These are phyloP conservation scores for Dalechampia spathulata DNA, from an alignment of 441 rosid genomes.

Conservation along the genomic window DNA sequence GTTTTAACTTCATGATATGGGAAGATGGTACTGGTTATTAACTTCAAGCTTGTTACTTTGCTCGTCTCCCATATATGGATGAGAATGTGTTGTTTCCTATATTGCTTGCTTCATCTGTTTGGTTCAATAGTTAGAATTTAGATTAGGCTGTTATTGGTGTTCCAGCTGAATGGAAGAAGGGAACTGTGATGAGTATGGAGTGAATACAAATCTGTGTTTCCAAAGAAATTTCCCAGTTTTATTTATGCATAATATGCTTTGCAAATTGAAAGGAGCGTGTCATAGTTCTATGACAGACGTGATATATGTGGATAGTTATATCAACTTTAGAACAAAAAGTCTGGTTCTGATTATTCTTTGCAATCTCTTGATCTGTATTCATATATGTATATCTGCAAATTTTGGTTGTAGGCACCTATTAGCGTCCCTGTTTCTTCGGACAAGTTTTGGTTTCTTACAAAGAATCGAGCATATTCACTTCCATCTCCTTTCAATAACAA, in stretches of 20 bases:
- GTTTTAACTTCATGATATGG: neutral
- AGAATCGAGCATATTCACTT: slow-evolving; percentile 69
- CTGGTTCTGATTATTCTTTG: slow-evolving; percentile 4
- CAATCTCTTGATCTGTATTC: no score
- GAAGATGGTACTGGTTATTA: neutral
- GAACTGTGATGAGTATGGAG: neutral
- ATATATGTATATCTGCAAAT: no score
- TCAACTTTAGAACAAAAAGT: neutral
- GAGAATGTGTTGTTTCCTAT: neutral
- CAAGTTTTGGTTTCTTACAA: slow-evolving; percentile 80
- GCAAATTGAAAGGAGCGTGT: no score
- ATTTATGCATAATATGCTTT: no score
- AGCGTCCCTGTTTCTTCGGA: slow-evolving; percentile 75
- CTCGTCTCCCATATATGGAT: neutral
- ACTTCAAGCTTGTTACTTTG: neutral
- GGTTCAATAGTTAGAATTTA: neutral
- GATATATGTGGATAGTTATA: no score
- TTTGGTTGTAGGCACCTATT: slow-evolving; percentile 62
- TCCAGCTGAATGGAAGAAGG: no score
- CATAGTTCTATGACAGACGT: no score
- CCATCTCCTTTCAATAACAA: slow-evolving; percentile 84
- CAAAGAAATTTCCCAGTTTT: no score
- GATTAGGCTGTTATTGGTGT: neutral
- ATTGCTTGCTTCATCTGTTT: neutral
- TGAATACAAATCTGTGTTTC: neutral